Percentiles rank a stretch among this genome's conserved stretches.
phyloP scores from a whole-genome alignment of 176 grass and related monocot species.

The Rhynchospora pubera region DNA sequence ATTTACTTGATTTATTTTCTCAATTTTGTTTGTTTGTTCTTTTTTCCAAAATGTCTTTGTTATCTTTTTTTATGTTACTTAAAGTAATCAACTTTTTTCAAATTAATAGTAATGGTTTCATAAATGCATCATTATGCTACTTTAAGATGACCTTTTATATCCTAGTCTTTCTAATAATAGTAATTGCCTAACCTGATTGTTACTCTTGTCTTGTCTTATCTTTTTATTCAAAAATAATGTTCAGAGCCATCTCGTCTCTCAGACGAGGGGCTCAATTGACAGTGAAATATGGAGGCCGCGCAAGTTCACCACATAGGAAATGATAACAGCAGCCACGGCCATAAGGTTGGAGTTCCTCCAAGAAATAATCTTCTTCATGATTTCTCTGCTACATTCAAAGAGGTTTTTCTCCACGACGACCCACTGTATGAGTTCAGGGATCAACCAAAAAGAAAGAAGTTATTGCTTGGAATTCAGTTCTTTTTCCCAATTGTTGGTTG shows the following conservation, averaged over 20 bases:
- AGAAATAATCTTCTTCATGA: constrained; percentile 31
- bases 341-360: constrained; percentile 56
- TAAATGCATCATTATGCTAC: neutral
- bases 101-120: neutral
- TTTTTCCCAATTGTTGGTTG: constrained; percentile 78
- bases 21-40: neutral
- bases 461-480: constrained; percentile 44
- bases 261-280: neutral
- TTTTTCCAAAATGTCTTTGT: neutral
- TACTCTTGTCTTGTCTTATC: neutral
- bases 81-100: neutral
- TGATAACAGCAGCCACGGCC: neutral
- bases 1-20: no score
- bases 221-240: neutral
- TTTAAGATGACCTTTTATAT: no score
- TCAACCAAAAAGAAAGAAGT: constrained; percentile 50
- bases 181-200: neutral
- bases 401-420: constrained; percentile 76
- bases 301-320: constrained; percentile 6
- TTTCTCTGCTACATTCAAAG: constrained; percentile 44
- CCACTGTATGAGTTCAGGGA: constrained; percentile 66
- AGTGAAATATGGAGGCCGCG: constrained; percentile 30
- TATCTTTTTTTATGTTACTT: neutral
- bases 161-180: no score
- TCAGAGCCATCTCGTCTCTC: neutral